phyloP scores from a whole-genome alignment of 2,329 filamentous ascomycete species.

The Aspergillus carbonarius region DNA sequence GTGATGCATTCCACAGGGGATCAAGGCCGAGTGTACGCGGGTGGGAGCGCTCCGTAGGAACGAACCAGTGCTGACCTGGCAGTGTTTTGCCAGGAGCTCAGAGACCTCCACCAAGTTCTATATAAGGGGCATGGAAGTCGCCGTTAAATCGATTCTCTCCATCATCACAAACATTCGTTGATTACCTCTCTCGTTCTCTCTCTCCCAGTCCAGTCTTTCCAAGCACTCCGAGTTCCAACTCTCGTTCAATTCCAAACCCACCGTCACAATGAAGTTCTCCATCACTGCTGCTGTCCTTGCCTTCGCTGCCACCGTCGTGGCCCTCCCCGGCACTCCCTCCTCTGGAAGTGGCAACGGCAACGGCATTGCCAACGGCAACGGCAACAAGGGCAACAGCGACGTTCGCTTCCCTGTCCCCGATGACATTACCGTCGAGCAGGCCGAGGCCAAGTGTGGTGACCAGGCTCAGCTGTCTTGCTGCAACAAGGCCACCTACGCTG shows the following conservation, averaged over 20 bases:
- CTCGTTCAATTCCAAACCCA: conserved; percentile 32
- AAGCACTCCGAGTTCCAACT: conserved; percentile 16
- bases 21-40: conserved; percentile 6
- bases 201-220: conserved; percentile 24
- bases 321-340: conserved; percentile 24
- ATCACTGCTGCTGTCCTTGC: conserved; percentile 34
- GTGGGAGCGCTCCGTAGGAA: not conserved
- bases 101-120: conserved; percentile 30
- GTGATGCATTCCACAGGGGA: conserved; percentile 31
- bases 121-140: conserved; percentile 29
- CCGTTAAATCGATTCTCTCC: conserved; percentile 10
- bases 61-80: conserved; percentile 7
- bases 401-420: conserved; percentile 35
- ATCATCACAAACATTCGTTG: conserved; percentile 35
- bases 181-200: not conserved
- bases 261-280: conserved; percentile 41
- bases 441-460: conserved; percentile 40
- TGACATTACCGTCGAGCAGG: conserved; percentile 37
- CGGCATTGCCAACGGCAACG: conserved; percentile 26
- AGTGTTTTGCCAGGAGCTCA: conserved; percentile 12
- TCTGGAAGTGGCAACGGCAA: conserved; percentile 18
- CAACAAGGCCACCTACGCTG: conserved; percentile 40
- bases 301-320: conserved; percentile 35
- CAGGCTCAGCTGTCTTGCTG: conserved; percentile 41
- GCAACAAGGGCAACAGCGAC: conserved; percentile 35